Evolutionary conservation across 805 yeast species (phyloP).

Genomic region (Candida maris): DNA sequence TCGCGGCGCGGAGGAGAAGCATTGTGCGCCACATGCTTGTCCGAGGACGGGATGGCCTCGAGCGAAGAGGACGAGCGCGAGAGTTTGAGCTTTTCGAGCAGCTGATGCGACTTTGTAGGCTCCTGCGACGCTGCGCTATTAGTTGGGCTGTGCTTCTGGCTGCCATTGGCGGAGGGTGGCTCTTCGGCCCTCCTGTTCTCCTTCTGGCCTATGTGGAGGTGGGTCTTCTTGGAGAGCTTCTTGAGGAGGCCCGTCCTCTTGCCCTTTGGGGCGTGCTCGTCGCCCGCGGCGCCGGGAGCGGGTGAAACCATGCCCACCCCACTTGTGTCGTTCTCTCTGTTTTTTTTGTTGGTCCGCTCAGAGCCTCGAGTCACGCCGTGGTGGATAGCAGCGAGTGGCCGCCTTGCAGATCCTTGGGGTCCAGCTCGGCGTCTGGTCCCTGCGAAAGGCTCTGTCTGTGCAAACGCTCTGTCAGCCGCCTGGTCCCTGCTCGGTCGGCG

Average conservation of each 20-base stretch:
- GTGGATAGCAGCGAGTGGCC: too few species aligned
- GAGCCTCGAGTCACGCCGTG: too few species aligned
- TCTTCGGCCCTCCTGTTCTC: slow-evolving; percentile 1
- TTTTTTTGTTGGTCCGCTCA: too few species aligned
- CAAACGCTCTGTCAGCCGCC: too few species aligned
- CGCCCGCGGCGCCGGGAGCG: slow-evolving; percentile 4
- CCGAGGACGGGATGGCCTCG: not conserved
- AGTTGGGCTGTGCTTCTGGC: not conserved
- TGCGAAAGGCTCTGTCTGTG: too few species aligned
- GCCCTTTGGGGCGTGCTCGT: slow-evolving; percentile 2
- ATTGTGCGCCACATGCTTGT: not conserved
- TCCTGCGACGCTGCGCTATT: not conserved
- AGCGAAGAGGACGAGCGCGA: slow-evolving; percentile 2
- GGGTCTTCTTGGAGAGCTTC: slow-evolving; percentile 14
- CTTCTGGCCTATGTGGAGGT: slow-evolving; percentile 8
- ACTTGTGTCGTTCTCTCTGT: too few species aligned
- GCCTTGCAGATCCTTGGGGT: too few species aligned
- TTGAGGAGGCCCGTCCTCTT: slow-evolving; percentile 13
- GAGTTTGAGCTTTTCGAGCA: slow-evolving; percentile 11
- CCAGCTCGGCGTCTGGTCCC: too few species aligned
- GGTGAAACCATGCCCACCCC: slow-evolving; percentile 11
- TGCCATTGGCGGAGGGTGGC: not conserved
- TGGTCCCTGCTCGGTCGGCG: too few species aligned
- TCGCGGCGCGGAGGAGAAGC: slow-evolving; percentile 1
- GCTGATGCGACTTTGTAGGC: slow-evolving; percentile 5